These are phyloP conservation scores for Melampsora abietis-canadensis DNA, from an alignment of 1,284 basidiomycete genomes.

Conservation along the genomic window DNA sequence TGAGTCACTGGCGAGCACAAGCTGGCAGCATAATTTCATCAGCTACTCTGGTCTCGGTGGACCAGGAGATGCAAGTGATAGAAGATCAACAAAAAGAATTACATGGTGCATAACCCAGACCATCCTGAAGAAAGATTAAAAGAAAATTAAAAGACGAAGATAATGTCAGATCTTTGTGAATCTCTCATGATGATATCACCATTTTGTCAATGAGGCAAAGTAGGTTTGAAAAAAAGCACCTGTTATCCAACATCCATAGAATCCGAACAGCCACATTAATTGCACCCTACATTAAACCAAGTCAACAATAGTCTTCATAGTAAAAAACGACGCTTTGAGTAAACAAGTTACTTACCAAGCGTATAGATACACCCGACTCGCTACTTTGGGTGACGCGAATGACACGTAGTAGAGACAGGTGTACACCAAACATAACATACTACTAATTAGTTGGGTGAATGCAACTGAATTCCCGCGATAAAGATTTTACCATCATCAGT, in stretches of 20 bases:
- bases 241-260: conserved; percentile 3
- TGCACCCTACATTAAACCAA: background rate
- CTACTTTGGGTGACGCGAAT: background rate
- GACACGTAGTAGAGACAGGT: background rate
- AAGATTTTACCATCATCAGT: background rate
- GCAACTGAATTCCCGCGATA: background rate
- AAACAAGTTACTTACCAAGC: background rate
- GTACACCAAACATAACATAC: background rate
- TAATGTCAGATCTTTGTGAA: too few species aligned
- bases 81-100: background rate
- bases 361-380: background rate
- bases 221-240: background rate
- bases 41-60: background rate
- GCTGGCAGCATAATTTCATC: background rate
- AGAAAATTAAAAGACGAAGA: too few species aligned
- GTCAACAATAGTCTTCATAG: background rate
- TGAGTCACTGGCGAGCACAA: background rate
- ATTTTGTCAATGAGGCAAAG: too few species aligned
- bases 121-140: background rate
- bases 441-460: background rate
- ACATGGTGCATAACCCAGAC: conserved; percentile 7
- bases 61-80: background rate
- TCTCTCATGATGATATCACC: too few species aligned
- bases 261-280: conserved; percentile 4
- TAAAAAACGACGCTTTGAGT: background rate